phyloP scores from a whole-genome alignment of 148 eudicot species.

The Gaultheria prostrata region DNA sequence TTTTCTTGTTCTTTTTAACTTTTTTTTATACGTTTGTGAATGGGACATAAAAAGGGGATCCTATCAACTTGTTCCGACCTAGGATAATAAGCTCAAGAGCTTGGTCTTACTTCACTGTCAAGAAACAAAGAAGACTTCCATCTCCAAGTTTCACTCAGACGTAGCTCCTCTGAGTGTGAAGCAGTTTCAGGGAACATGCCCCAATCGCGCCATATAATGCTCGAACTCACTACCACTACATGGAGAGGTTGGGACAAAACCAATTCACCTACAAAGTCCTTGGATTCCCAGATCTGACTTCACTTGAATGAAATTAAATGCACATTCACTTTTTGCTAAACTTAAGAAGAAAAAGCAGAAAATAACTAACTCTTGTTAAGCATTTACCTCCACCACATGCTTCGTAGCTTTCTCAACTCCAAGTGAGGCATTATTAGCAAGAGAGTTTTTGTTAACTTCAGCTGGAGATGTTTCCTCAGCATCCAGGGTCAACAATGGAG shows the following conservation, averaged over 20 bases:
- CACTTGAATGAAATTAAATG: not conserved
- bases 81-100: no score
- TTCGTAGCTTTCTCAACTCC: slow-evolving; percentile 18
- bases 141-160: no score
- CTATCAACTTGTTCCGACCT: no score
- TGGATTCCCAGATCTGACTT: not conserved
- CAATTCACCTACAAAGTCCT: not conserved
- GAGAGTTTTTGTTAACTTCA: not conserved
- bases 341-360: not conserved
- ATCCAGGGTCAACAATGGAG: slow-evolving; percentile 18
- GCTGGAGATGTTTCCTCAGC: slow-evolving; percentile 13
- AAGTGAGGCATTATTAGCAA: not conserved
- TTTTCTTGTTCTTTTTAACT: no score
- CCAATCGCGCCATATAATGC: not conserved
- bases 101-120: no score
- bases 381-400: slow-evolving; percentile 31
- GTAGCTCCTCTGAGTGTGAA: no score
- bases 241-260: not conserved
- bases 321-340: not conserved
- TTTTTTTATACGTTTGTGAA: no score
- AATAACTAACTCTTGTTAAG: slow-evolving; percentile 1
- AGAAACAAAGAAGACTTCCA: no score
- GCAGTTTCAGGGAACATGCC: no score
- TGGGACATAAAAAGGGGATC: no score
- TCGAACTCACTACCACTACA: not conserved